Evolutionary conservation across 2,329 filamentous ascomycete genomes (phyloP), one percentile per base, ranked within the genome.

Genomic region (Aspergillus sp.): DNA sequence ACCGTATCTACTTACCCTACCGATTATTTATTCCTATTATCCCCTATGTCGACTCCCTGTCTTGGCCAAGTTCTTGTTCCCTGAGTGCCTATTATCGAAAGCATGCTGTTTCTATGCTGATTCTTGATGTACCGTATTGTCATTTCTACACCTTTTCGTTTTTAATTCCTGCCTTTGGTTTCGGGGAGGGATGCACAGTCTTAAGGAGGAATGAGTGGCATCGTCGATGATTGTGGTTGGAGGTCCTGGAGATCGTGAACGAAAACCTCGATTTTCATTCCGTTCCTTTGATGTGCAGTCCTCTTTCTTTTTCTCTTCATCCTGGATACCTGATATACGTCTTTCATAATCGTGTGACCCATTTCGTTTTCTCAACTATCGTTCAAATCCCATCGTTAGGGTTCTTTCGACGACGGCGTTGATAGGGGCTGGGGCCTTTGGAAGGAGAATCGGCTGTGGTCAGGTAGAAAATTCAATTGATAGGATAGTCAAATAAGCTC

Each of bases 121-220:
- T 64, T 63, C 56, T 61, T 63, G 62, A 65, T 67, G 64, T 69
- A 69, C 58, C 61, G 61, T 67, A 63, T 64, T 61, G 59, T 61
- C 56, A 49, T 42, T 39, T 54, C 55, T 63, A 60, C 56, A 49
- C 42, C 45, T 65, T 66, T 67, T 57, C 62, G 64, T 68, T 31
- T 46, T 49, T 56, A 52, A 63, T 57, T 54, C 46, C 54, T 39
- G 54, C 50, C 49, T 53, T 65, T 66, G 59, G 55, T 55, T 61
- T 61, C 55, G 49, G 42, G 50, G 55, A 63, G 58, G 58, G 57
- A 61, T 55, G 59, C 58, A 39, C 54, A 53, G 55, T 52, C 42
- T 54, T 29, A 42, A 39, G 11, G 51, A 59, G 61, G 54, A 56
- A 56, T 56, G 31, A 49, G 49, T 39, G 55, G 49, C 22, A 54